phyloP scores from a whole-genome alignment of 2,329 filamentous ascomycete genomes.

The Fusarium albosuccineum region DNA sequence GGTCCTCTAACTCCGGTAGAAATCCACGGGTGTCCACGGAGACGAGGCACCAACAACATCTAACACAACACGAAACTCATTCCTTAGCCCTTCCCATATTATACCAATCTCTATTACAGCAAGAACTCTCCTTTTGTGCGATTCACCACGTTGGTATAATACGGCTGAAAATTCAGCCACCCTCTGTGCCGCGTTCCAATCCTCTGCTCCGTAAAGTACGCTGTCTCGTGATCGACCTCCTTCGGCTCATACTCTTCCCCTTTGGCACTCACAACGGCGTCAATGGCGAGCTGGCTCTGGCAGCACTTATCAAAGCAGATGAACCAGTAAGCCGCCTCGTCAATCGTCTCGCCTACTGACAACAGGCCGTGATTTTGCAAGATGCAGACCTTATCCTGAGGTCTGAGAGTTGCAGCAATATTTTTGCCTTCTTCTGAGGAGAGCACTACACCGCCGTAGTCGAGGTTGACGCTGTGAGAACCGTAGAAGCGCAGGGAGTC shows the following conservation, averaged over 20 bases:
- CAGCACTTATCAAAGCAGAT: conserved; percentile 6
- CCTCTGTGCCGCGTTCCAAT: not conserved
- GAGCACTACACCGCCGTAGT: conserved; percentile 7
- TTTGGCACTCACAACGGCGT: too few relatives aligned
- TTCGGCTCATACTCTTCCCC: not conserved
- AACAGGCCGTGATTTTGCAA: conserved; percentile 22
- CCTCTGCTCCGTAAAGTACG: not conserved
- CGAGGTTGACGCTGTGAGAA: too few relatives aligned
- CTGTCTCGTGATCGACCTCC: not conserved
- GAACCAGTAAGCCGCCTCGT: conserved; percentile 7
- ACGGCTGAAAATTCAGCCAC: conserved; percentile 2
- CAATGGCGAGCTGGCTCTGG: not conserved
- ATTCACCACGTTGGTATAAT: conserved; percentile 1
- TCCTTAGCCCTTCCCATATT: too few relatives aligned
- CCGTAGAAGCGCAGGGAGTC: too few relatives aligned
- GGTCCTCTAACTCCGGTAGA: too few relatives aligned
- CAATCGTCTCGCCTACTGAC: not conserved
- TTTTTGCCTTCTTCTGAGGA: conserved; percentile 12
- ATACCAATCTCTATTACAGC: not conserved
- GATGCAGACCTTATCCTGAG: conserved; percentile 12
- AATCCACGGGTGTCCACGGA: too few relatives aligned
- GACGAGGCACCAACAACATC: too few relatives aligned
- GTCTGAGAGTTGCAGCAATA: conserved; percentile 15
- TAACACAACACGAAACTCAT: too few relatives aligned
- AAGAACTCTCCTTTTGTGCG: not conserved